Conservation (phyloP, 2,329 filamentous ascomycete species). For the Exophiala sideris region DNA sequence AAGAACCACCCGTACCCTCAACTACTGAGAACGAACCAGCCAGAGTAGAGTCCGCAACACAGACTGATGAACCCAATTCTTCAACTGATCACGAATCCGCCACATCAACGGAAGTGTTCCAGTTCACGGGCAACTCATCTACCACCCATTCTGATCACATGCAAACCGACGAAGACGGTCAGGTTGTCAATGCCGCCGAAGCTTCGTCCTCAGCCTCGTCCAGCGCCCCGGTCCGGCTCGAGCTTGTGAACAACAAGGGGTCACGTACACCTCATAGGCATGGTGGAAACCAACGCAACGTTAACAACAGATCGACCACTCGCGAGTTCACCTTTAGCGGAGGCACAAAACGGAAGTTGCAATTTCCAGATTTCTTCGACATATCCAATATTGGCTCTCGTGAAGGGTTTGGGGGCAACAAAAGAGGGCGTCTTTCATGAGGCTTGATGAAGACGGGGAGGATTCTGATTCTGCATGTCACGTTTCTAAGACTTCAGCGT, state of each 20-base stretch:
- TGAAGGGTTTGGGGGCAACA: conserved; percentile 39
- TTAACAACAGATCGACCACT: conserved; percentile 33
- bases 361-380: conserved; percentile 50
- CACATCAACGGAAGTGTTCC: conserved; percentile 19
- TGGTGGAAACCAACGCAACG: conserved; percentile 38
- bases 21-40: conserved; percentile 7
- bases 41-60: conserved; percentile 11
- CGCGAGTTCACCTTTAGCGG: conserved; percentile 39
- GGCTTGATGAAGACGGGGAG: background rate
- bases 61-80: conserved; percentile 32
- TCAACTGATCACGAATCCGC: conserved; percentile 4
- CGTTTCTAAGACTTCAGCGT: no score
- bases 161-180: conserved; percentile 38
- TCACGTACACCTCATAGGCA: conserved; percentile 39
- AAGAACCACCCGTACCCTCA: conserved; percentile 36
- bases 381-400: conserved; percentile 42
- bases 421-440: conserved; percentile 44
- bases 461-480: no score
- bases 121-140: conserved; percentile 16
- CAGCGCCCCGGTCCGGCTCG: conserved; percentile 40
- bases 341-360: conserved; percentile 48
- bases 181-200: conserved; percentile 14
- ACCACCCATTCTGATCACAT: conserved; percentile 34
- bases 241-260: conserved; percentile 42
- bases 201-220: conserved; percentile 29